Evolutionary conservation across 495 filamentous ascomycete species (phyloP).

Genomic region (Ramalina intermedia): DNA sequence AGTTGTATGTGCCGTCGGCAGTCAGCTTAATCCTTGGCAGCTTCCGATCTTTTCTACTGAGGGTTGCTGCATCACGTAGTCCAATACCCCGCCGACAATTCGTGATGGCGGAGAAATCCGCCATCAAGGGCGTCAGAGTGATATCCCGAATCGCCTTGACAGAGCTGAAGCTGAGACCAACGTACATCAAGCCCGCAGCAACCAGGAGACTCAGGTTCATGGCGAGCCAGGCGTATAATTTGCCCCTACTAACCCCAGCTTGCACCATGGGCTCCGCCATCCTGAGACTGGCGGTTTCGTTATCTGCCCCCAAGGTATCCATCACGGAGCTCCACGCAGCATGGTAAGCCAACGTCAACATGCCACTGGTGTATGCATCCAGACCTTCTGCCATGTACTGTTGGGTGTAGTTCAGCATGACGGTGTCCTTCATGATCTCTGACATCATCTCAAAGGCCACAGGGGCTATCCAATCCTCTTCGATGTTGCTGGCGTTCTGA

Average conservation of each 20-base stretch:
- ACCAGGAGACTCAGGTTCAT: neutral
- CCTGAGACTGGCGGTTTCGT: neutral
- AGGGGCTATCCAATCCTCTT: neutral
- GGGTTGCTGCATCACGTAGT: neutral
- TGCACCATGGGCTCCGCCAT: neutral
- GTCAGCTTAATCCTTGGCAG: neutral
- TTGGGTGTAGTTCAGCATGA: neutral
- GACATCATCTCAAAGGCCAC: neutral
- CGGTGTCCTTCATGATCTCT: neutral
- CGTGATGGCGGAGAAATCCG: neutral
- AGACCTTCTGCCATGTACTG: neutral
- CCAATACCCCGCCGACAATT: neutral
- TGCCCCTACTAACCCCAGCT: neutral
- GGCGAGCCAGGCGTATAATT: neutral
- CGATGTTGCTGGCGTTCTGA: neutral
- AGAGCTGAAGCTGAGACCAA: neutral
- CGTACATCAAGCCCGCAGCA: neutral
- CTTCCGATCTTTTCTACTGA: neutral
- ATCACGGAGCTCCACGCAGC: neutral
- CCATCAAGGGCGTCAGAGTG: neutral
- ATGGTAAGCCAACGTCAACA: slow-evolving; percentile 1
- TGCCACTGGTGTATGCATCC: neutral
- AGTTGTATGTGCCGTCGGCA: neutral
- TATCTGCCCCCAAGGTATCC: neutral
- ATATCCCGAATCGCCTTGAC: neutral